phyloP scores from a whole-genome alignment of 2,329 filamentous ascomycete species.

The Gliomastix tumulicola region DNA sequence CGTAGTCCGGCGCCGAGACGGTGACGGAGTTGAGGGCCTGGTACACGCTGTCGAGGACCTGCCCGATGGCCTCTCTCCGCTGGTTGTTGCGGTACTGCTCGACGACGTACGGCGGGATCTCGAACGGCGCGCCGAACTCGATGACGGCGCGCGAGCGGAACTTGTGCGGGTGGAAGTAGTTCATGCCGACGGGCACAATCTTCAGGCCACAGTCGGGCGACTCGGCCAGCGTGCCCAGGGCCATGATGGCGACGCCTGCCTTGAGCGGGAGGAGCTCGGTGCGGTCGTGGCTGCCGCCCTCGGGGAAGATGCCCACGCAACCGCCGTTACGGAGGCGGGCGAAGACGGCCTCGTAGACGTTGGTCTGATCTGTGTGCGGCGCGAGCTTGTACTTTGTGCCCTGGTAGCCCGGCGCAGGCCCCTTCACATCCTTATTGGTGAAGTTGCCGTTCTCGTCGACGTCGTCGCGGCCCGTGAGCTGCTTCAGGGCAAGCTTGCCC shows the following conservation, averaged over 20 bases:
- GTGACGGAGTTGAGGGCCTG: conserved; percentile 82
- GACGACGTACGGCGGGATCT: conserved; percentile 75
- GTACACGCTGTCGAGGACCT: conserved; percentile 80
- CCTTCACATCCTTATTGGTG: conserved; percentile 44
- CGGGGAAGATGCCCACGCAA: conserved; percentile 93
- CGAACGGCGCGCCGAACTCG: conserved; percentile 86
- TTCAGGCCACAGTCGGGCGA: conserved; percentile 83
- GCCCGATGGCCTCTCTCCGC: conserved; percentile 78
- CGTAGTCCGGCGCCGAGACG: conserved; percentile 87
- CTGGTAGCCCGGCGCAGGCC: conserved; percentile 54
- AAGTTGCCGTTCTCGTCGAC: conserved; percentile 61
- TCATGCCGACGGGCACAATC: conserved; percentile 97
- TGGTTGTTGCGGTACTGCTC: conserved; percentile 79
- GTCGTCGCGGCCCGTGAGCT: conserved; percentile 76
- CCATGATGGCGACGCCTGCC: conserved; percentile 97
- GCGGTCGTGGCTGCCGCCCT: conserved; percentile 92
- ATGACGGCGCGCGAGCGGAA: conserved; percentile 94
- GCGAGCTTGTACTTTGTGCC: conserved; percentile 83
- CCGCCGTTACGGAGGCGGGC: conserved; percentile 73
- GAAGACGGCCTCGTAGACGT: conserved; percentile 92
- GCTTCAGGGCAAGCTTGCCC: conserved; percentile 64
- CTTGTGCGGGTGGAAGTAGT: conserved; percentile 98
- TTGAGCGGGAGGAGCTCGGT: conserved; percentile 88
- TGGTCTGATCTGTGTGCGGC: conserved; percentile 87
- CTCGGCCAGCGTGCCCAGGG: conserved; percentile 78